Base-by-base conservation (phyloP, 169 alveolate species). In the Cryptosporidium meleagridis region DNA sequence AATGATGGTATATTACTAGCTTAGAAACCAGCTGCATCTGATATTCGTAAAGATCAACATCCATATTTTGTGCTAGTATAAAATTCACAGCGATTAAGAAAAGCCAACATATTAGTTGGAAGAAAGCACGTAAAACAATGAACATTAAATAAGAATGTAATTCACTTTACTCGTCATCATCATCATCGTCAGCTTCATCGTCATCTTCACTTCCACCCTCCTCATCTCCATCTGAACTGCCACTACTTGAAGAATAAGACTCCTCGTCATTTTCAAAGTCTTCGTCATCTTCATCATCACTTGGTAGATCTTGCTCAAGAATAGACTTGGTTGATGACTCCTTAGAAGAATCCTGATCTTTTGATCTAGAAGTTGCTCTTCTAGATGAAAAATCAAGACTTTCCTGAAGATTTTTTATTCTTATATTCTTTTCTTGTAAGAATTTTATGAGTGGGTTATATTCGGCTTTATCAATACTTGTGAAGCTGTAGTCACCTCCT, bases 401-500 rank as follows among this genome's bases (percentile, higher is more conserved):
- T 52, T 93, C 95, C 70, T 94, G 95, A 1, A 92, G 92, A 84
- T 92, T 95, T 69, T 94, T 95, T 69, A 95, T 91, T 68, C 93
- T 92, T 39, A 96, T 92, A 75, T 94, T 94, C 94, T 95, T 95
- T 45, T 92, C 92, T 55, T 94, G 92, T 59, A 95, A 85, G 87
- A 93, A 96, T 55, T 91, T 92, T 23, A 93, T 84, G 29, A 95
- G 73, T 16, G 91, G 92, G 45, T 92, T 91, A 85, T 96, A 97
- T 72, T 98, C 99, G 62, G 94, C 96, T 69, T 96, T 92, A 59
- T 98, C 99, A 55, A 98, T 94, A 86, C 97, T 96, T 31, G 99
- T 97, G 85, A 97, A 97, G 70, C 96, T 97, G 92, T 93, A 96
- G 41, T 96, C 97, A 16, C 95, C 95, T 48, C 97, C 98, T 26